These are phyloP conservation scores for Suillus decipiens DNA, from an alignment of 768 basidiomycete genomes.

Conservation along the genomic window DNA sequence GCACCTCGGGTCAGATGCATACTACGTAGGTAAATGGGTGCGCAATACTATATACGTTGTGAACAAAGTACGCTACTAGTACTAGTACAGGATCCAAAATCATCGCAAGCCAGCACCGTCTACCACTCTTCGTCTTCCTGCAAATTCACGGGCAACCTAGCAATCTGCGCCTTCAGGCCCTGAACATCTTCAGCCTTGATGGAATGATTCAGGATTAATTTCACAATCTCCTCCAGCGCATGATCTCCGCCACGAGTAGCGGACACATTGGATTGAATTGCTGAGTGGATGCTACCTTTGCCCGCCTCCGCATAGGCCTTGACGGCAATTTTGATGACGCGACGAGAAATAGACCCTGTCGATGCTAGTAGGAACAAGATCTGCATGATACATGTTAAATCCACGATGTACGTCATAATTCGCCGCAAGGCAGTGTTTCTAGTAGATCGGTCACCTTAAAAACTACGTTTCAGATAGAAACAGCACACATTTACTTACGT, in stretches of 20 bases:
- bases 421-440: conserved; percentile 11
- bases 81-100: background rate
- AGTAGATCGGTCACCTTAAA: background rate
- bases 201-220: conserved; percentile 7
- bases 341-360: conserved; percentile 9
- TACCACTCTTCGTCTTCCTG: conserved; percentile 8
- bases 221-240: conserved; percentile 9
- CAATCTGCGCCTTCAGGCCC: conserved; percentile 9
- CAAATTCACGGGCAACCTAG: background rate
- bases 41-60: background rate
- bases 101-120: background rate
- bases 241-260: conserved; percentile 4
- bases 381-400: conserved; percentile 27
- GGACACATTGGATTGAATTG: background rate
- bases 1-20: too few species aligned
- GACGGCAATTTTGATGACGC: conserved; percentile 10
- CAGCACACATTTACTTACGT: conserved; percentile 3
- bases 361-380: conserved; percentile 19
- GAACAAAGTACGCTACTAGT: background rate
- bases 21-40: too few species aligned
- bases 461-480: background rate
- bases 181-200: conserved; percentile 11
- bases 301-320: conserved; percentile 9
- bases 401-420: conserved; percentile 29
- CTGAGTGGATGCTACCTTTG: conserved; percentile 7